Evolutionary conservation across 371 early-diverging fungal genomes (phyloP).

Genomic region (Apophysomyces variabilis): DNA sequence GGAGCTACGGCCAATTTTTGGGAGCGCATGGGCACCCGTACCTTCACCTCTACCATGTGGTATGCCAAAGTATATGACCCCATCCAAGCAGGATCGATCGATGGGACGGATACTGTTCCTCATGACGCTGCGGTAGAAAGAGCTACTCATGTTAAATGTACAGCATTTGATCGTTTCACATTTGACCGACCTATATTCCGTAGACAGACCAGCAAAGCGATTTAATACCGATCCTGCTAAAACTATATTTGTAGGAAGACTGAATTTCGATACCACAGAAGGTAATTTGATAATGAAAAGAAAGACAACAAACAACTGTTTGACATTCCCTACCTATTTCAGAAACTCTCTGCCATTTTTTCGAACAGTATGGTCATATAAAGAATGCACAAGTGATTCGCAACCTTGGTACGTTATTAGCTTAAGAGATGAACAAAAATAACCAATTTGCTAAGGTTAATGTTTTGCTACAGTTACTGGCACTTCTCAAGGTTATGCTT

Average conservation of each 20-base stretch:
- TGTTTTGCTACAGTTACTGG: conserved; percentile 57
- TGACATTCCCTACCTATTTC: neutral
- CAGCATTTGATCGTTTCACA: conserved; percentile 1
- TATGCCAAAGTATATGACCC: conserved; percentile 59
- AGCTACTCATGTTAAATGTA: conserved; percentile 44
- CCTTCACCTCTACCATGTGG: conserved; percentile 43
- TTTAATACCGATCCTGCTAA: conserved; percentile 45
- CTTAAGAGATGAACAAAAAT: neutral
- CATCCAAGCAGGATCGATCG: conserved; percentile 59
- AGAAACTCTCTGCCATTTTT: conserved; percentile 32
- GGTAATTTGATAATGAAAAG: conserved; percentile 24
- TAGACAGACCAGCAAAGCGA: conserved; percentile 41
- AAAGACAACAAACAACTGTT: neutral
- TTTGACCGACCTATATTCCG: neutral
- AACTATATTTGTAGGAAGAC: conserved; percentile 56
- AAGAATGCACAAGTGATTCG: conserved; percentile 27
- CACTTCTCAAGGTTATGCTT: conserved; percentile 58
- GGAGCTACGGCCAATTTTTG: no score
- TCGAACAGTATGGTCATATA: conserved; percentile 48
- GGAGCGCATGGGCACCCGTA: neutral
- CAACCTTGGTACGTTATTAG: conserved; percentile 41
- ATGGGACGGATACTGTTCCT: conserved; percentile 52
- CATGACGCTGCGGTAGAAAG: conserved; percentile 60
- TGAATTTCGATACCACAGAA: conserved; percentile 54
- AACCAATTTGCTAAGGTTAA: neutral